phyloP scores from a whole-genome alignment of 768 basidiomycete species.

The Calocera cornea region DNA sequence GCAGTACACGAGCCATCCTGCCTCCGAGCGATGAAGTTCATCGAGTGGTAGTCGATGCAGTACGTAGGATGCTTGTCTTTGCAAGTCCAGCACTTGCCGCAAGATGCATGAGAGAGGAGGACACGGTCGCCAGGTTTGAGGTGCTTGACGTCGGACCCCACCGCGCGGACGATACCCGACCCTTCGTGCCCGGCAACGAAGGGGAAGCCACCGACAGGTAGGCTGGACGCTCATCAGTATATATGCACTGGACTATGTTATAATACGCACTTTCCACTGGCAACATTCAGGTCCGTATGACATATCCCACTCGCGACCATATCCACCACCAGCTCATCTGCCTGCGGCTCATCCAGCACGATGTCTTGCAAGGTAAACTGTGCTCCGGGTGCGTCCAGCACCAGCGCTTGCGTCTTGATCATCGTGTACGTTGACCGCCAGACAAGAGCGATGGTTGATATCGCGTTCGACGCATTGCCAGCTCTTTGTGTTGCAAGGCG shows the following conservation, averaged over 20 bases:
- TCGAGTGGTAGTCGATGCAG: not conserved
- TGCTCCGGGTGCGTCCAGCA: not conserved
- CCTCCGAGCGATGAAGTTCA: not conserved
- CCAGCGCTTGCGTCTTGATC: not conserved
- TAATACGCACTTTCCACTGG: slow-evolving; percentile 1
- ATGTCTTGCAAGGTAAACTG: not conserved
- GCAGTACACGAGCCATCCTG: not conserved
- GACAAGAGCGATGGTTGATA: not conserved
- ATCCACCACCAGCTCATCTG: not conserved
- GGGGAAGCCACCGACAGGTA: not conserved
- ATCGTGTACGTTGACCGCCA: not conserved
- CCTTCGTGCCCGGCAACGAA: slow-evolving; percentile 1
- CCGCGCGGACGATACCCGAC: not conserved
- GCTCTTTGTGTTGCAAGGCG: not conserved
- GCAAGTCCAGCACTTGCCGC: not conserved
- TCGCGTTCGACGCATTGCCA: not conserved
- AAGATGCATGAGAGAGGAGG: not conserved
- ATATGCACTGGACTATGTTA: not conserved
- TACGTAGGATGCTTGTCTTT: not conserved
- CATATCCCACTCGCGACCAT: slow-evolving; percentile 5
- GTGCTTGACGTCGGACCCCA: not conserved
- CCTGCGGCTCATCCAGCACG: not conserved
- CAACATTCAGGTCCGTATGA: not conserved
- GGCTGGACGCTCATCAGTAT: not conserved
- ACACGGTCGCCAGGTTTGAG: not conserved